Conservation (phyloP, 176 grass and related monocot genomes). For the Avena sativa region DNA sequence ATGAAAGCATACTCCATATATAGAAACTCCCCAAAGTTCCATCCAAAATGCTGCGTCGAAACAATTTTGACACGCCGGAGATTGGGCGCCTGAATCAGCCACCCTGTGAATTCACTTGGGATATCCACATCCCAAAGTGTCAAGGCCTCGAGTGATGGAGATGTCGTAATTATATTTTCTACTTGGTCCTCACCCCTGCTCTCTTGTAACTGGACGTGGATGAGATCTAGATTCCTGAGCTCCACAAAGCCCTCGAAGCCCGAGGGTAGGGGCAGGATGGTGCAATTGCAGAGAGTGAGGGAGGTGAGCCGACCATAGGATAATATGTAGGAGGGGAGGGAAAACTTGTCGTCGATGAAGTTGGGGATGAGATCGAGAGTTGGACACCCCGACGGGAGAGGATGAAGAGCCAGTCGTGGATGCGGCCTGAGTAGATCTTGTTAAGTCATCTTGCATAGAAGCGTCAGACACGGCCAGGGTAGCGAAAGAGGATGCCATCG, state of each 20-base stretch:
- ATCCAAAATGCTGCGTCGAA: conserved; percentile 1
- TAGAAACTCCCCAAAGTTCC: conserved; percentile 26
- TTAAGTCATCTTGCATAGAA: background rate
- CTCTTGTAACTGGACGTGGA: background rate
- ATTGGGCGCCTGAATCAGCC: conserved; percentile 31
- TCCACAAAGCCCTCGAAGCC: conserved; percentile 9
- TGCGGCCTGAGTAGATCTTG: background rate
- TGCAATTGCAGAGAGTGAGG: background rate
- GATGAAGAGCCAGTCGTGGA: conserved; percentile 4
- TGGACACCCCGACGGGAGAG: conserved; percentile 12
- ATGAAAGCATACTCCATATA: conserved; percentile 15
- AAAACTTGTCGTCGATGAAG: background rate
- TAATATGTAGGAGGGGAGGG: conserved; percentile 17
- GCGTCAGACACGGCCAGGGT: background rate
- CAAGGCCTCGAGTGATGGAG: conserved; percentile 27
- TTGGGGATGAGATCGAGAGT: background rate
- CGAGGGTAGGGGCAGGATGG: background rate
- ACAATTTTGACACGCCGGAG: conserved; percentile 2
- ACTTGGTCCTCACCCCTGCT: conserved; percentile 3
- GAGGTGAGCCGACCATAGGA: background rate
- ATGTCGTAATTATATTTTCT: conserved; percentile 30
- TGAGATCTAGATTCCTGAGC: background rate
- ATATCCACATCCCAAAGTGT: background rate
- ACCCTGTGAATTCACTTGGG: background rate
- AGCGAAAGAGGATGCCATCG: background rate